Base-by-base conservation (phyloP, 768 basidiomycete genomes). In the Suillus luteus region DNA sequence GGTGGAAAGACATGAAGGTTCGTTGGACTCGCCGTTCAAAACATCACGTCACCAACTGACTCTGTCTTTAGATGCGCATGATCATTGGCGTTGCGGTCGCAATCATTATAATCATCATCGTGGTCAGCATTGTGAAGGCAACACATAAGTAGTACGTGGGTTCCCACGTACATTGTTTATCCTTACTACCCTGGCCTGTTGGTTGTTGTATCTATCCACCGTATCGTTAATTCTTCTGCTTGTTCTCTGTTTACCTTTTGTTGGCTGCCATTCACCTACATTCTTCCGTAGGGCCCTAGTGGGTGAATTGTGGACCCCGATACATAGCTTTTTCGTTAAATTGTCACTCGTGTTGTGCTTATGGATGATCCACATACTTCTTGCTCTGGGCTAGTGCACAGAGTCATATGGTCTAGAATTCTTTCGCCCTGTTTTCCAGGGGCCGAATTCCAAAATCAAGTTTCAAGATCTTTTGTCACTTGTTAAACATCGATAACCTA, bases 1-100 rank as follows among this genome's bases (percentile, higher is more conserved):
- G 92, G 92, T 96, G 95, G 95, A 96, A 97, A 76, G 95, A 97
- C 76, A 95, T 95, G 92, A 95, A 95, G 89, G 92, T 91, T 63
- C 59, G 82, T 74, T 31, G 24, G 44, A 58, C 49, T 24, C 22
- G 7, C 46, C 44, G 54, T 62, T 38, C 55, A 19, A n/a, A n/a
- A 10, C 27, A 41, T 5, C 37, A 12, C 59, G 24, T 11, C 69
- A n/a, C 24, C 60, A 67, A 15, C 62, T 66, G 19, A 69, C 48
- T 9, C 24, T 27, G 7, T 64, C 24, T 27, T 69, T 67, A 96
- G 92, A 97, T 97, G 96, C 88, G 95, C 78, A 89, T 99, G 77
- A 95, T 98, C 77, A 97, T 99, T 71, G 93, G 90, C 63, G 83
- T 91, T 54, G 94, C 92, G 61, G 90, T 99, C 71, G 85, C 85